phyloP scores from a whole-genome alignment of 2,329 filamentous ascomycete species.

The Colletotrichum cereale region DNA sequence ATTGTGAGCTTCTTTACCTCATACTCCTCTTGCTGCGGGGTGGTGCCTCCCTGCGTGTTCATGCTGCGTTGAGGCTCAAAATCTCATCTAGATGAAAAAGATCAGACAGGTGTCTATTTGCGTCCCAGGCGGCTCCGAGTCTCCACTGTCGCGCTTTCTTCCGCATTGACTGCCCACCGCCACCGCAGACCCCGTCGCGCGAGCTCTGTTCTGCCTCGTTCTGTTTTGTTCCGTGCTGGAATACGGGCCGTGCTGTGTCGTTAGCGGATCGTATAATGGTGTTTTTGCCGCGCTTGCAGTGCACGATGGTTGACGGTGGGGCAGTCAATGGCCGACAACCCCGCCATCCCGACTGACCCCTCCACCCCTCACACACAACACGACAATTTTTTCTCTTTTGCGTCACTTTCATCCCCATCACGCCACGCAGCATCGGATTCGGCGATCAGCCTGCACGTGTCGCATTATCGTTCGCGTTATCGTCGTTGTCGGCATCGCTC shows the following conservation, averaged over 20 bases:
- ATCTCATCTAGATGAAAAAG: not conserved
- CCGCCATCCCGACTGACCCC: slow-evolving; percentile 11
- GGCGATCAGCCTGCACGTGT: not conserved
- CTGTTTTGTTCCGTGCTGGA: not conserved
- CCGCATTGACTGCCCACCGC: not conserved
- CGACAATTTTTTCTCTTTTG: slow-evolving; percentile 1
- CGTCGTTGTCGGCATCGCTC: not conserved
- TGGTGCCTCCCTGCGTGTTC: not conserved
- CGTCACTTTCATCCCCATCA: not conserved
- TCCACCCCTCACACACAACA: not conserved
- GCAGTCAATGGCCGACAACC: slow-evolving; percentile 8
- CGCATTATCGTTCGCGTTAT: not conserved
- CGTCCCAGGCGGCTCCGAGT: slow-evolving; percentile 2
- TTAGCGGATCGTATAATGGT: not conserved
- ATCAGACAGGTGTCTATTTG: not conserved
- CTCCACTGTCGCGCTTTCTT: not conserved
- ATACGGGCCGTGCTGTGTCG: not conserved
- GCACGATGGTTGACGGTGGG: slow-evolving; percentile 1
- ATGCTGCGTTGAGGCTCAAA: slow-evolving; percentile 20
- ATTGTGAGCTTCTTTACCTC: not conserved
- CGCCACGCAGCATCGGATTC: not conserved
- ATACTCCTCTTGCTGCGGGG: not conserved
- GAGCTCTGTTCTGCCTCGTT: not conserved
- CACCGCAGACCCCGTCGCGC: not conserved
- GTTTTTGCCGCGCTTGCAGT: not conserved